Evolutionary conservation across 352 stramenopile genomes (phyloP).

Genomic region (Globisporangium polare): DNA sequence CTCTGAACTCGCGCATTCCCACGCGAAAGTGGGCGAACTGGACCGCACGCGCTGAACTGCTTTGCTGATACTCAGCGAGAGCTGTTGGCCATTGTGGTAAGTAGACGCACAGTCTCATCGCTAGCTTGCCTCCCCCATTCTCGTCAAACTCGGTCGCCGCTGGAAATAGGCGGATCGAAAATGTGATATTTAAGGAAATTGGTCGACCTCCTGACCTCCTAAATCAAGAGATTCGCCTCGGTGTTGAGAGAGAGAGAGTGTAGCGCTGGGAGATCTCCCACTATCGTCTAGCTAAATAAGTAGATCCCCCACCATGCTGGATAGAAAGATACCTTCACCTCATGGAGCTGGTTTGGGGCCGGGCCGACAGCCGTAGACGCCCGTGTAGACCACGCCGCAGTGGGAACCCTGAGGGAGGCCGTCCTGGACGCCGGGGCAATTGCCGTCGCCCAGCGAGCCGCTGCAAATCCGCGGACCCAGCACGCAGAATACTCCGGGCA

Average conservation of each 20-base stretch:
- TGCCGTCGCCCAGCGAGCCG: slow-evolving; percentile 1
- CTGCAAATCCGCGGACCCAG: slow-evolving; percentile 5
- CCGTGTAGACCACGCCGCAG: slow-evolving; percentile 10
- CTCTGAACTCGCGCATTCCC: background rate
- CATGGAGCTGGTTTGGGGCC: background rate
- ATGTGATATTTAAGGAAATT: slow-evolving; percentile 1
- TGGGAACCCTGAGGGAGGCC: background rate
- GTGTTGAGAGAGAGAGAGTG: too few relatives aligned
- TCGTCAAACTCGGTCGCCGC: too few relatives aligned
- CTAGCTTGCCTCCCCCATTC: too few relatives aligned
- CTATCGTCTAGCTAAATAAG: background rate
- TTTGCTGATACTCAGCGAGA: background rate
- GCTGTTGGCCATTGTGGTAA: background rate
- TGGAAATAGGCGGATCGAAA: background rate
- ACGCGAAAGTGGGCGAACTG: background rate
- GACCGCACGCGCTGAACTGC: background rate
- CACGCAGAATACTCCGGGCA: slow-evolving; percentile 12
- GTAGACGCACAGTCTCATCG: too few relatives aligned
- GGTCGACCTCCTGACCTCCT: too few relatives aligned
- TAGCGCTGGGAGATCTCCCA: background rate
- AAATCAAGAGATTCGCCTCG: background rate
- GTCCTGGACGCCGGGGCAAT: slow-evolving; percentile 6
- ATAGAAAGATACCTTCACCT: background rate
- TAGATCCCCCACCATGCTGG: background rate
- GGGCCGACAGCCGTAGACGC: slow-evolving; percentile 6